These are phyloP conservation scores for Zelopaecilomyces penicillatus DNA, from an alignment of 2,329 filamentous ascomycete species.

Conservation along the genomic window DNA sequence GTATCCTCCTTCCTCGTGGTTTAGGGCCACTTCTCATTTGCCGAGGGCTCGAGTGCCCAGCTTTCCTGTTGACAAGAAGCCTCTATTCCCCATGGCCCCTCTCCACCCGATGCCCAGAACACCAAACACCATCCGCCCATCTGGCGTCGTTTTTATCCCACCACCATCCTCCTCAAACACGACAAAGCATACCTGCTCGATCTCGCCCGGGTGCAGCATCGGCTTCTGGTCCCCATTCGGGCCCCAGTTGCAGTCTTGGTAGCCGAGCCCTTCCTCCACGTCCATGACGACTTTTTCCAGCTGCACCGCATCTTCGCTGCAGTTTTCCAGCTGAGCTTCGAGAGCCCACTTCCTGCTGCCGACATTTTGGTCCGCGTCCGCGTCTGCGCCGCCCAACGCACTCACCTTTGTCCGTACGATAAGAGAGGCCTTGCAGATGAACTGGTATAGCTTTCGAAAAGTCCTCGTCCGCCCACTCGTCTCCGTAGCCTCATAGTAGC, in stretches of 20 bases:
- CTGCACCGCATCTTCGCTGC: constrained; percentile 73
- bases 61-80: constrained; percentile 81
- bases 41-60: constrained; percentile 44
- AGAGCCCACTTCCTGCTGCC: constrained; percentile 55
- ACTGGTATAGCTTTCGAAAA: constrained; percentile 94
- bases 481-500: constrained; percentile 80
- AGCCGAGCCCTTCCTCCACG: constrained; percentile 41
- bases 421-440: constrained; percentile 82
- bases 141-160: constrained; percentile 38
- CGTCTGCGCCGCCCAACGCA: constrained; percentile 14
- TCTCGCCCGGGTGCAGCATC: constrained; percentile 53
- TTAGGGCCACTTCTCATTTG: constrained; percentile 15
- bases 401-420: constrained; percentile 87
- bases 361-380: constrained; percentile 16
- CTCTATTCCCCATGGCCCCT: constrained; percentile 80
- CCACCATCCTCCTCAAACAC: constrained; percentile 35
- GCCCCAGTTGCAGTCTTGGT: constrained; percentile 51
- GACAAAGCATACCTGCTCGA: constrained; percentile 59
- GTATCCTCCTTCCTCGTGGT: no score
- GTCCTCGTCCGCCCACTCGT: constrained; percentile 66
- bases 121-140: constrained; percentile 61
- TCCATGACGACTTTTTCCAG: constrained; percentile 59
- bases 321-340: constrained; percentile 93
- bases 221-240: constrained; percentile 36
- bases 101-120: constrained; percentile 83